Evolutionary conservation across 2,329 filamentous ascomycete genomes (phyloP), one percentile per base, ranked within the genome.

Genomic region (Conoideocrella luteorostrata): DNA sequence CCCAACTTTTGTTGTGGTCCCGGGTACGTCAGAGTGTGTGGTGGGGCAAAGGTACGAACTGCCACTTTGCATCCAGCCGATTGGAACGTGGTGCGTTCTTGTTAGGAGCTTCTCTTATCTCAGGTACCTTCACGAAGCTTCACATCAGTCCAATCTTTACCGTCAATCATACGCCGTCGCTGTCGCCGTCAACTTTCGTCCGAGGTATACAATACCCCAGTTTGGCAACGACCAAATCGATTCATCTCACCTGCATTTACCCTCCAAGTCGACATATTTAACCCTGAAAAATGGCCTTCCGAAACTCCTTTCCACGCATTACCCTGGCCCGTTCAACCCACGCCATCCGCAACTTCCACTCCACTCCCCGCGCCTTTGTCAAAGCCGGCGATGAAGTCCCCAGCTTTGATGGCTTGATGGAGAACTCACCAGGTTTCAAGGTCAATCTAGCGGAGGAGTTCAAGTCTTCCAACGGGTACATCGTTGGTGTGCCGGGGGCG

Each of bases 341-440:
- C 18, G 46, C 50, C 5, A 44, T 52, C 20, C 65, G 68, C 47
- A 55, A 55, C 54, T 90, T 90, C 71, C 84, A 88, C 69, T 70
- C 73, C 50, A 79, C 82, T 28, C 66, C 76, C 37, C 73, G 73
- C 38, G 71, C 71, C 34, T 70, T 78, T 52, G 85, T 97, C 61
- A 77, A 85, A 56, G 81, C 81, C 47, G 90, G 90, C 58, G 89
- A 96, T 64, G 68, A 75, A 53, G 73, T 97, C 44, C 93, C 91
- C 35, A 69, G 81, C 65, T 68, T 91, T 46, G 80, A 89, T 51
- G 81, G 86, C 39, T 77, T 95, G 54, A 83, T 82, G 51, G 86
- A 97, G 69, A 77, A 78, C 67, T 89, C 85, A n/a, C 91, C 91
- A 1, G 88, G 86, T 48, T 94, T 89, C 76, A 93, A 90, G 68